Evolutionary conservation across 805 yeast species (phyloP).

Genomic region (Myxozyma neotropica): DNA sequence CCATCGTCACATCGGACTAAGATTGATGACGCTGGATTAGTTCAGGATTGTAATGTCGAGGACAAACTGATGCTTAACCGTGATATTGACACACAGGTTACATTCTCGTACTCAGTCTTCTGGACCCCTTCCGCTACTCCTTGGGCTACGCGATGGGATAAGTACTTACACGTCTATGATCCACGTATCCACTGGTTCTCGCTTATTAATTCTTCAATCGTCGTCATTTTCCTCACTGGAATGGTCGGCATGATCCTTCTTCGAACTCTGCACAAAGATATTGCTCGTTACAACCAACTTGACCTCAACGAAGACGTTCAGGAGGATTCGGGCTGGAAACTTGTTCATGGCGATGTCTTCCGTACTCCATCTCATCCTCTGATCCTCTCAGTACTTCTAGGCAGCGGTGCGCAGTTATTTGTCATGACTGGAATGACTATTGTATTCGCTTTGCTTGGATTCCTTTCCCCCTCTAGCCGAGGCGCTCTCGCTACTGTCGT

Average conservation of each 20-base stretch:
- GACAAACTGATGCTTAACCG: constrained; percentile 43
- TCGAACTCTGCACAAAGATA: constrained; percentile 81
- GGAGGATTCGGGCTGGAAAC: constrained; percentile 96
- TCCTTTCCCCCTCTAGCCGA: constrained; percentile 90
- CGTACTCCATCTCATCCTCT: constrained; percentile 74
- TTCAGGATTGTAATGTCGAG: constrained; percentile 38
- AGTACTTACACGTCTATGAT: constrained; percentile 86
- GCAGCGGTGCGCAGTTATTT: constrained; percentile 84
- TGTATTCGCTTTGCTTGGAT: constrained; percentile 81
- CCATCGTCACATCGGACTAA: constrained; percentile 61
- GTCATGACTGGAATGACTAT: constrained; percentile 74
- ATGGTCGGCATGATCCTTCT: constrained; percentile 77
- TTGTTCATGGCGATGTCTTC: constrained; percentile 93
- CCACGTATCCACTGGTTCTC: constrained; percentile 97
- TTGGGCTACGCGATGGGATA: constrained; percentile 99
- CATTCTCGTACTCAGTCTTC: constrained; percentile 79
- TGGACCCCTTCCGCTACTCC: constrained; percentile 71
- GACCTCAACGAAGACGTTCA: constrained; percentile 77
- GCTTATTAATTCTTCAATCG: constrained; percentile 77
- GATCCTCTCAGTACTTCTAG: constrained; percentile 76
- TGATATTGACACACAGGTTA: constrained; percentile 58
- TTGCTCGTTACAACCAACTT: constrained; percentile 83
- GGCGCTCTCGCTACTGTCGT: constrained; percentile 90
- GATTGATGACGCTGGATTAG: constrained; percentile 42
- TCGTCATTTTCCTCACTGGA: constrained; percentile 74